phyloP scores from a whole-genome alignment of 2,329 filamentous ascomycete species.

The Fusarium austroafricanum region DNA sequence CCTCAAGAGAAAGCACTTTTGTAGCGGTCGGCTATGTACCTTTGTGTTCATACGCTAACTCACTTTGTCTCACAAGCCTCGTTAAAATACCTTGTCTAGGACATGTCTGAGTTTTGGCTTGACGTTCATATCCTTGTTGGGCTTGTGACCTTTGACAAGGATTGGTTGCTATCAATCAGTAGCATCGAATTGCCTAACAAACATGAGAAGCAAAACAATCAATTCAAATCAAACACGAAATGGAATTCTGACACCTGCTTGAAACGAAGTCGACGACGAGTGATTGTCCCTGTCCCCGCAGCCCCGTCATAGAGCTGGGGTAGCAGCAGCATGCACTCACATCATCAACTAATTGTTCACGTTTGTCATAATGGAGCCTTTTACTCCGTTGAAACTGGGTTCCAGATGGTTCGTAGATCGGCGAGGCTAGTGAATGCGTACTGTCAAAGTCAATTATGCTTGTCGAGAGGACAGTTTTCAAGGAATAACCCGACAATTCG shows the following conservation, averaged over 20 bases:
- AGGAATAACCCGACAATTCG: constrained; percentile 9
- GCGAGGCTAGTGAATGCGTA: not conserved
- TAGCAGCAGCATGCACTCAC: constrained; percentile 4
- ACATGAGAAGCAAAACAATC: not conserved
- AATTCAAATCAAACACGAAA: no score
- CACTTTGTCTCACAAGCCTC: not conserved
- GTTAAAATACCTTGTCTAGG: not conserved
- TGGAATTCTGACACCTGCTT: constrained; percentile 16
- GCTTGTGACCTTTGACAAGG: constrained; percentile 10
- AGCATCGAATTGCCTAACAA: constrained; percentile 1
- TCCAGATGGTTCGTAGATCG: not conserved
- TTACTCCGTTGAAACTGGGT: not conserved
- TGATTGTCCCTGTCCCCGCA: constrained; percentile 25
- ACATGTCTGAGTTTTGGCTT: constrained; percentile 11
- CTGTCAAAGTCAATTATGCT: not conserved
- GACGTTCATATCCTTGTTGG: not conserved
- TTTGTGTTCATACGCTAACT: constrained; percentile 17
- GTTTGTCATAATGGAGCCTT: constrained; percentile 13
- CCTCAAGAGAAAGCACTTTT: constrained; percentile 9
- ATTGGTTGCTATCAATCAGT: constrained; percentile 23
- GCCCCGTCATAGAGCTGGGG: constrained; percentile 31
- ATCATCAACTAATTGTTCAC: constrained; percentile 21
- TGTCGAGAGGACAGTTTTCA: not conserved
- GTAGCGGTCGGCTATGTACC: constrained; percentile 8
- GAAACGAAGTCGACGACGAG: constrained; percentile 21